A percentile compares a stretch with the other conserved stretches of the same genome.
Conservation (phyloP, 192 early-diverging fungal species). For the Cetraspora pellucida region DNA sequence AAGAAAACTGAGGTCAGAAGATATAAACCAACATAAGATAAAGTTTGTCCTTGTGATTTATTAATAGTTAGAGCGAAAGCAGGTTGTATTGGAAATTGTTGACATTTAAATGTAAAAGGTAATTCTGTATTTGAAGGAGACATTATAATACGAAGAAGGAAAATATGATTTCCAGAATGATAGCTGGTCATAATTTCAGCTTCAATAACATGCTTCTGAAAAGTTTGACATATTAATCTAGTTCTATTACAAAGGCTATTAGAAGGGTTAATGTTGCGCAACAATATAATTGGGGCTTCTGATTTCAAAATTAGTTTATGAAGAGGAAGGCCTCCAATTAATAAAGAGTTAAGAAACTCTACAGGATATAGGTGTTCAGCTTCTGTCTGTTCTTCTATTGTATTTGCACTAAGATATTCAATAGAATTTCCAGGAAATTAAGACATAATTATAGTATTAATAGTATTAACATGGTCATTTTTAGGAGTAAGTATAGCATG, state of each 20-base stretch:
- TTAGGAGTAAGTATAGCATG: slow-evolving; percentile 25
- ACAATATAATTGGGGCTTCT: slow-evolving; percentile 15
- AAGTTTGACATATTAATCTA: not conserved
- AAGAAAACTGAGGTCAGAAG: slow-evolving; percentile 27
- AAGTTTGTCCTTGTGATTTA: slow-evolving; percentile 36
- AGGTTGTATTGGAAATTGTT: slow-evolving; percentile 31
- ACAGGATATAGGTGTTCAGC: not conserved
- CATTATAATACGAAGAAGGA: not conserved
- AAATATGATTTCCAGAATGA: not conserved
- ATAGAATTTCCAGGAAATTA: not conserved
- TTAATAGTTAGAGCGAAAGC: slow-evolving; percentile 40
- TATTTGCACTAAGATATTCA: not conserved
- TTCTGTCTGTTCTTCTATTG: not conserved
- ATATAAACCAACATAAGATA: slow-evolving; percentile 31
- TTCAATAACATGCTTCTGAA: slow-evolving; percentile 10
- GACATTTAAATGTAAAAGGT: slow-evolving; percentile 10
- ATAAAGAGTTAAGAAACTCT: slow-evolving; percentile 20
- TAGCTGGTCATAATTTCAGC: not conserved
- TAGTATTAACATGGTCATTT: slow-evolving; percentile 31
- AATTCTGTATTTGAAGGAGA: not conserved
- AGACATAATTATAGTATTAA: slow-evolving; percentile 29
- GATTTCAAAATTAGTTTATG: slow-evolving; percentile 21
- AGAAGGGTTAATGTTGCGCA: slow-evolving; percentile 24
- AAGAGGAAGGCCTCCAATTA: not conserved
- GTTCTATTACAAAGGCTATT: slow-evolving; percentile 31